Conservation (phyloP, 768 basidiomycete genomes). For the Hericium rajendrae region DNA sequence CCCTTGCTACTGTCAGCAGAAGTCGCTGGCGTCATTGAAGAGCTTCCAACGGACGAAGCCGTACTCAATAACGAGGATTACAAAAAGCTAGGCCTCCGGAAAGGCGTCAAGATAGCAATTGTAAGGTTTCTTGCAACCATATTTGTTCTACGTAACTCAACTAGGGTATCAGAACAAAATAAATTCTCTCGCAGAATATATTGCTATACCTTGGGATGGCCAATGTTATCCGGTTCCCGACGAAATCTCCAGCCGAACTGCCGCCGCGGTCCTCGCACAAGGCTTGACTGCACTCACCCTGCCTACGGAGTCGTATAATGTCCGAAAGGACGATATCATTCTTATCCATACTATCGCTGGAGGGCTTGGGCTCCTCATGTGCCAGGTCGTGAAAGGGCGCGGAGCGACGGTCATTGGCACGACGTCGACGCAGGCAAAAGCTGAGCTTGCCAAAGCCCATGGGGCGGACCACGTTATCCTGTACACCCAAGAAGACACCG, state of each 20-base stretch:
- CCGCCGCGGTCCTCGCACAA: constrained; percentile 65
- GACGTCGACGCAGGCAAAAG: constrained; percentile 79
- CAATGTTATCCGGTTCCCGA: constrained; percentile 50
- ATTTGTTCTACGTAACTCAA: background rate
- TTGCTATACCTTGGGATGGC: constrained; percentile 50
- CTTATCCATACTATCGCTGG: constrained; percentile 90
- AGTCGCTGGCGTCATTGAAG: constrained; percentile 64
- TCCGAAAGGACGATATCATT: constrained; percentile 70
- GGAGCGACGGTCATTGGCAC: constrained; percentile 93
- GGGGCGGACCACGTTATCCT: constrained; percentile 87
- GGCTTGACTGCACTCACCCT: constrained; percentile 72
- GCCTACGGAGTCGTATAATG: constrained; percentile 76
- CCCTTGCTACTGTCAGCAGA: constrained; percentile 73
- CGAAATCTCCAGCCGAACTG: constrained; percentile 45
- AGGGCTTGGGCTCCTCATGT: constrained; percentile 64
- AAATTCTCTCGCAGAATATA: constrained; percentile 56
- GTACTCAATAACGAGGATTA: constrained; percentile 53
- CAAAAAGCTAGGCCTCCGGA: constrained; percentile 51
- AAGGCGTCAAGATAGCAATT: constrained; percentile 61
- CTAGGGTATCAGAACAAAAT: background rate
- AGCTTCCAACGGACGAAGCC: constrained; percentile 55
- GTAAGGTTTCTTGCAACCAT: constrained; percentile 31
- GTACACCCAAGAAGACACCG: constrained; percentile 67
- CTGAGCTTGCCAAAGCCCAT: constrained; percentile 61
- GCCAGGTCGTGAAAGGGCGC: constrained; percentile 57